A percentile compares a stretch with the other conserved stretches of the same genome.
Evolutionary conservation across 2,329 filamentous ascomycete genomes (phyloP).

Genomic region (Trichoderma brevicompactum): DNA sequence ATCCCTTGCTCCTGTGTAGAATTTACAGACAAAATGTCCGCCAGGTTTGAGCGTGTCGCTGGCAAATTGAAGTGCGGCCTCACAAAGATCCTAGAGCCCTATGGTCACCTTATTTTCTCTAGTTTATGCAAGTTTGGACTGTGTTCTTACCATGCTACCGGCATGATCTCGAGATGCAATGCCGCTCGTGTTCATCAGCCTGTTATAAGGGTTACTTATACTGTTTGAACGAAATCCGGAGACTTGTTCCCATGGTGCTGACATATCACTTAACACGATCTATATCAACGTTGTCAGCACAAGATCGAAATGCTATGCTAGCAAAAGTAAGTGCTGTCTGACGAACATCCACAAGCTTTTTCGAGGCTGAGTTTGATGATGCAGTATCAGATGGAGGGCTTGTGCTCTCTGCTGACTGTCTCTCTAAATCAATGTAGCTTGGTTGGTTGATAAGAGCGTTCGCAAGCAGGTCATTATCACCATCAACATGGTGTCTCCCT

Average conservation of each 20-base stretch:
- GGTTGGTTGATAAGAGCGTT: slow-evolving; percentile 45
- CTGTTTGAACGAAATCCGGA: slow-evolving; percentile 80
- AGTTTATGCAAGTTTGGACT: background rate
- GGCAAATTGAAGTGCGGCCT: slow-evolving; percentile 81
- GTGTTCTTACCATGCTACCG: slow-evolving; percentile 83
- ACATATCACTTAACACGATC: slow-evolving; percentile 99
- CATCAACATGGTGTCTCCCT: slow-evolving; percentile 32
- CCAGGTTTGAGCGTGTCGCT: slow-evolving; percentile 80
- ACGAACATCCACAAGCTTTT: slow-evolving; percentile 67
- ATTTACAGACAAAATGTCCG: slow-evolving; percentile 96
- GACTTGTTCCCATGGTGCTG: slow-evolving; percentile 87
- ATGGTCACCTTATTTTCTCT: background rate
- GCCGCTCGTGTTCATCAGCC: slow-evolving; percentile 99
- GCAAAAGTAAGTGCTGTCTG: background rate
- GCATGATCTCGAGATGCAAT: slow-evolving; percentile 84
- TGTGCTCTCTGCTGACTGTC: slow-evolving; percentile 43
- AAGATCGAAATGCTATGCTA: background rate
- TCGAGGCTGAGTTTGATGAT: background rate
- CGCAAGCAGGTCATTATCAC: slow-evolving; percentile 10
- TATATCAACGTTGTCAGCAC: slow-evolving; percentile 36
- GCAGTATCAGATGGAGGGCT: slow-evolving; percentile 43
- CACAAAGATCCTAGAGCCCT: slow-evolving; percentile 76
- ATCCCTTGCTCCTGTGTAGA: slow-evolving; percentile 90
- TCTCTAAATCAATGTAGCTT: slow-evolving; percentile 71
- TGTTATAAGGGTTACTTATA: slow-evolving; percentile 93